Percentiles rank a stretch among this genome's conserved stretches.
Evolutionary conservation across 345 rosid genomes (phyloP).

Genomic region (Ceriops tagal): DNA sequence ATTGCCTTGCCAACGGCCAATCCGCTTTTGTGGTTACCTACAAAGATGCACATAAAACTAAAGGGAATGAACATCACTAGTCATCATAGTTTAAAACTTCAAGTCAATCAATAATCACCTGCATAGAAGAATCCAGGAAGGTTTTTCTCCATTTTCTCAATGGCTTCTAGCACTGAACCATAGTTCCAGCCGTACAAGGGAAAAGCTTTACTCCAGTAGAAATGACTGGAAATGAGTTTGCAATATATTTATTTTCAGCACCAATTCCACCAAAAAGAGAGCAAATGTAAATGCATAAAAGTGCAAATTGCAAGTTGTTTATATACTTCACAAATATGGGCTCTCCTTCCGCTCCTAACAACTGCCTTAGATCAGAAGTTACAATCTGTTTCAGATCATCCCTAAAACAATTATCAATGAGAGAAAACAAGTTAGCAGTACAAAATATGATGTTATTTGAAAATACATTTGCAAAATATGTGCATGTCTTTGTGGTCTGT

Average conservation of each 20-base stretch:
- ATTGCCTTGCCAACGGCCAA: slow-evolving; percentile 84
- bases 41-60: background rate
- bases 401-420: slow-evolving; percentile 28
- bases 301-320: background rate
- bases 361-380: slow-evolving; percentile 71
- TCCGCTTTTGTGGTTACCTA: slow-evolving; percentile 89
- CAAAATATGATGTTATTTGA: background rate
- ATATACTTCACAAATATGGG: slow-evolving; percentile 75
- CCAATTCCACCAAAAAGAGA: background rate
- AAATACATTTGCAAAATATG: background rate
- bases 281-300: background rate
- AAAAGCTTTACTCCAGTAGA: slow-evolving; percentile 85
- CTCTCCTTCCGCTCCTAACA: slow-evolving; percentile 89
- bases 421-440: slow-evolving; percentile 10
- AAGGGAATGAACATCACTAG: background rate
- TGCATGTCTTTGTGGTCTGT: background rate
- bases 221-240: slow-evolving; percentile 55
- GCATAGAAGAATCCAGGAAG: slow-evolving; percentile 96
- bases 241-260: slow-evolving; percentile 4
- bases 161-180: slow-evolving; percentile 57
- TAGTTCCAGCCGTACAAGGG: slow-evolving; percentile 75
- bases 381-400: slow-evolving; percentile 74
- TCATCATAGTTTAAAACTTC: background rate
- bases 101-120: slow-evolving; percentile 42
- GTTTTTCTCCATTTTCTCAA: slow-evolving; percentile 69